Evolutionary conservation across 2,329 filamentous ascomycete species (phyloP).

Genomic region (Trichoderma oligosporum): DNA sequence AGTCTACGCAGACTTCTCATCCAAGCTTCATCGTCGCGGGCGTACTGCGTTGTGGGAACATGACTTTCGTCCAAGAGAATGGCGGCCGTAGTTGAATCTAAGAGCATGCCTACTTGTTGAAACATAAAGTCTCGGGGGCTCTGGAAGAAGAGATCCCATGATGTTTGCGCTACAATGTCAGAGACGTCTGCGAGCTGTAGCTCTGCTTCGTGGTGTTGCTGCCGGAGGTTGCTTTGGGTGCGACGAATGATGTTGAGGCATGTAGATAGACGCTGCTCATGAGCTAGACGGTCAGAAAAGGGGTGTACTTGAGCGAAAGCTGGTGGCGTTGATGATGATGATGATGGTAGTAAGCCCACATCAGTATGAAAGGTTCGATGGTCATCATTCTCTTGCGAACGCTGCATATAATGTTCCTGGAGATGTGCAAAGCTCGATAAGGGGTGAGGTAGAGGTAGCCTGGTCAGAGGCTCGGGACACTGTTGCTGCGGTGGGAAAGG

Average conservation of each 20-base stretch:
- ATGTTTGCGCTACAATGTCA: not conserved
- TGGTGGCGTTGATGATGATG: not conserved
- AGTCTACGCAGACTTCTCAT: not conserved
- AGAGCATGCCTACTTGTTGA: slow-evolving; percentile 1
- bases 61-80: not conserved
- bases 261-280: slow-evolving; percentile 4
- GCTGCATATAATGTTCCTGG: not conserved
- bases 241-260: slow-evolving; percentile 5
- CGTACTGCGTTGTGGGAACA: not conserved
- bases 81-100: not conserved
- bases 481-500: not conserved
- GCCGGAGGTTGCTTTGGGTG: not conserved
- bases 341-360: not conserved
- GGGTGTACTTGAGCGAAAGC: not conserved
- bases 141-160: slow-evolving; percentile 9
- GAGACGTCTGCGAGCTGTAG: not conserved
- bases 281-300: not conserved
- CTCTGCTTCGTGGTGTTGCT: not conserved
- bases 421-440: not conserved
- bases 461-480: too few relatives aligned
- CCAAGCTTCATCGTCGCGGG: not conserved
- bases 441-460: too few relatives aligned
- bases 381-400: not conserved
- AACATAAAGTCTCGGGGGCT: slow-evolving; percentile 6
- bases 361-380: not conserved